Conservation (phyloP, 2,329 filamentous ascomycete genomes). For the Drechslera avenae region DNA sequence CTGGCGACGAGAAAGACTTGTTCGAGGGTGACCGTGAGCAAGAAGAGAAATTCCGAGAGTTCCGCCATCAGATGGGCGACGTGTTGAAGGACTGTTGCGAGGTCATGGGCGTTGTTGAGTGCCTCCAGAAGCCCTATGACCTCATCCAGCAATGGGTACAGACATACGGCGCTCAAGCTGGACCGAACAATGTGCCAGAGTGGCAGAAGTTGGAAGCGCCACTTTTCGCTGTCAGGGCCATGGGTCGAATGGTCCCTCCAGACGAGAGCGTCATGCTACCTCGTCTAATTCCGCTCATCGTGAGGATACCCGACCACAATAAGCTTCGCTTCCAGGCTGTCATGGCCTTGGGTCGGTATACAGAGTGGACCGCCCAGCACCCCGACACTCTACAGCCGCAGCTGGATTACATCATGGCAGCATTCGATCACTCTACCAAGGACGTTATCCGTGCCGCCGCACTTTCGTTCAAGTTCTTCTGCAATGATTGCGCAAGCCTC, state of each 20-base stretch:
- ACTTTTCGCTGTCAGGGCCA: conserved; percentile 90
- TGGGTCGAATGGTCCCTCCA: conserved; percentile 93
- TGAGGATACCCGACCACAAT: conserved; percentile 92
- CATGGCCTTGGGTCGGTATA: conserved; percentile 95
- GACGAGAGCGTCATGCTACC: conserved; percentile 87
- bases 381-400: conserved; percentile 90
- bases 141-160: conserved; percentile 88
- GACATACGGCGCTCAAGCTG: conserved; percentile 77
- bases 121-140: conserved; percentile 84
- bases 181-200: conserved; percentile 76
- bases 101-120: conserved; percentile 91
- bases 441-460: conserved; percentile 92
- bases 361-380: conserved; percentile 95
- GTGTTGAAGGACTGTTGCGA: conserved; percentile 97
- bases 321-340: conserved; percentile 98
- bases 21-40: conserved; percentile 96
- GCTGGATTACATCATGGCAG: conserved; percentile 92
- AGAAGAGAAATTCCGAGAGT: conserved; percentile 96
- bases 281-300: conserved; percentile 89
- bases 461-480: conserved; percentile 95
- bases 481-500: conserved; percentile 88
- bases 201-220: conserved; percentile 98
- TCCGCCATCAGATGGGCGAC: conserved; percentile 96
- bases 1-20: conserved; percentile 75
- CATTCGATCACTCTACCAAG: conserved; percentile 84